A percentile compares a stretch with the other conserved stretches of the same genome.
phyloP scores from a whole-genome alignment of 2,329 filamentous ascomycete species.

The Rhytidhysteron rufulum region DNA sequence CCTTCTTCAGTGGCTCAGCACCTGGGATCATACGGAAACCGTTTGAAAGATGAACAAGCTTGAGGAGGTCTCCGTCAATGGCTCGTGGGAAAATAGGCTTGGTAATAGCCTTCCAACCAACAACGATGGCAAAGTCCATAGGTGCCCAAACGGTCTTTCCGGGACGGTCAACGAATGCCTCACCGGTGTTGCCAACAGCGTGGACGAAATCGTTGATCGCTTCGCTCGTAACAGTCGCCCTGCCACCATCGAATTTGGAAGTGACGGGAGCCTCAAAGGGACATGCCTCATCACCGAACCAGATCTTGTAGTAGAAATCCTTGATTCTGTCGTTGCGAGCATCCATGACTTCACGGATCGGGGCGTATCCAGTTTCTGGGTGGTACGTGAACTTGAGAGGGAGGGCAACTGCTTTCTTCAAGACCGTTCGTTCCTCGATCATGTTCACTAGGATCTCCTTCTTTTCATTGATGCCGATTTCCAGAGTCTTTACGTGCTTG shows the following conservation, averaged over 20 bases:
- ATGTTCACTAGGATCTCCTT: constrained; percentile 84
- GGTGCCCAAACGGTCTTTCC: constrained; percentile 92
- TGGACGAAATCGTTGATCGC: constrained; percentile 99
- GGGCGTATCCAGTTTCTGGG: constrained; percentile 94
- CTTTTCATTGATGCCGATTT: constrained; percentile 70
- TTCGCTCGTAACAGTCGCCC: constrained; percentile 80
- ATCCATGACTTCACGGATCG: constrained; percentile 94
- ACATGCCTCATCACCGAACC: constrained; percentile 85
- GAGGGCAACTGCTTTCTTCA: constrained; percentile 76
- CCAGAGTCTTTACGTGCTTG: constrained; percentile 83
- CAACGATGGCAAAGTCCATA: constrained; percentile 99
- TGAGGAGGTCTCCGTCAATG: constrained; percentile 93
- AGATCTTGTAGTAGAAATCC: constrained; percentile 97
- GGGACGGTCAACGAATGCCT: constrained; percentile 93
- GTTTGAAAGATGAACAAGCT: constrained; percentile 95
- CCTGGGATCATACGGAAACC: constrained; percentile 98
- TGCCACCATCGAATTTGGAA: constrained; percentile 85
- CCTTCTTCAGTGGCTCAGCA: constrained; percentile 91
- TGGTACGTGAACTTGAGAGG: constrained; percentile 89
- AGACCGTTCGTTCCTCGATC: constrained; percentile 87
- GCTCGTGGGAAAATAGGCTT: constrained; percentile 97
- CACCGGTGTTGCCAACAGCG: constrained; percentile 94
- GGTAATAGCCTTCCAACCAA: constrained; percentile 98
- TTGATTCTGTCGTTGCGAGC: constrained; percentile 97
- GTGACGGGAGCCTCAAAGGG: constrained; percentile 83